Percentiles rank a stretch among this genome's conserved stretches.
Conservation (phyloP, 441 rosid species). For the Caryocar brasiliense region DNA sequence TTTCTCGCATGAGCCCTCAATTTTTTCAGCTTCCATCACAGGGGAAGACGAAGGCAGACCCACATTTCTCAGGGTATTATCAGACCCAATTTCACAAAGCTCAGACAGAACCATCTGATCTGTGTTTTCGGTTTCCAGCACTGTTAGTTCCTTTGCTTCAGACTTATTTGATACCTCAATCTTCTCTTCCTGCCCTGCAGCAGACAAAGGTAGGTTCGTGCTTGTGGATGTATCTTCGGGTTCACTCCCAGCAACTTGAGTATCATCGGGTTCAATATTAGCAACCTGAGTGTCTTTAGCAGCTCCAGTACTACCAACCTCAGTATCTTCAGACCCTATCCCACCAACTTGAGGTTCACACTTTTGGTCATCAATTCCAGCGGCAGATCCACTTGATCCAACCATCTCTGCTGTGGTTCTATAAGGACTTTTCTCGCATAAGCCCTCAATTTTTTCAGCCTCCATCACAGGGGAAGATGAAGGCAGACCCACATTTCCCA, state of each 20-base stretch:
- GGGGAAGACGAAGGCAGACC: background rate
- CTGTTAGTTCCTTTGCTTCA: background rate
- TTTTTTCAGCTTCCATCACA: background rate
- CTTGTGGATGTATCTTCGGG: too few species aligned
- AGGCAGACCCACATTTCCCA: background rate
- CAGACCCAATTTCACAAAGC: too few species aligned
- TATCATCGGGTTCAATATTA: too few species aligned
- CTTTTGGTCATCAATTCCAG: too few species aligned
- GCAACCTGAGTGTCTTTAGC: too few species aligned
- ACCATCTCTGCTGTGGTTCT: too few species aligned
- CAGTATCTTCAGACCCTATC: background rate
- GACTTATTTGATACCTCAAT: background rate
- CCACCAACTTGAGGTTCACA: too few species aligned
- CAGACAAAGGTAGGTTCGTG: too few species aligned
- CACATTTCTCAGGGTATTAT: too few species aligned
- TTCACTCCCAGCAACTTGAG: too few species aligned
- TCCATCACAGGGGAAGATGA: background rate
- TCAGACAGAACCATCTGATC: background rate
- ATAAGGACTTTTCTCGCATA: background rate
- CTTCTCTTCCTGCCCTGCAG: too few species aligned
- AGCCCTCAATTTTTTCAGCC: background rate
- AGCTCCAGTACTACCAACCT: background rate
- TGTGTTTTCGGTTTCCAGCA: background rate
- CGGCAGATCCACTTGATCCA: too few species aligned
- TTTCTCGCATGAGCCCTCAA: background rate